Evolutionary conservation across 345 rosid species (phyloP).

Genomic region (Nephelium lappaceum): DNA sequence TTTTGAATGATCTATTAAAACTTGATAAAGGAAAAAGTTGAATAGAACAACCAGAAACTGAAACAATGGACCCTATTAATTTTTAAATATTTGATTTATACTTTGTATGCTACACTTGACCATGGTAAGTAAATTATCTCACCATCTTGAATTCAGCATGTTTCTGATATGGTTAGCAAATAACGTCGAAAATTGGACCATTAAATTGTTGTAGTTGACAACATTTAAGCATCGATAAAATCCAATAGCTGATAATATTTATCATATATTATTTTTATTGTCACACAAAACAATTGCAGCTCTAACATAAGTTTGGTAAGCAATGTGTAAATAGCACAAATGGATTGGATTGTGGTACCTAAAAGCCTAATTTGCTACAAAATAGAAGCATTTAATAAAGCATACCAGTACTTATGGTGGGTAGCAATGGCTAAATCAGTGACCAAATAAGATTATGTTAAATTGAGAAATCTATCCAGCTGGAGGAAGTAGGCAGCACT

Average conservation of each 20-base stretch:
- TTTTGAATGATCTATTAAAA: constrained; percentile 1
- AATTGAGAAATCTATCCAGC: not conserved
- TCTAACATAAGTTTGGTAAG: not conserved
- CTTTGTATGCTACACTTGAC: not conserved
- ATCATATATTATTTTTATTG: no score
- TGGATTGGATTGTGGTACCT: not conserved
- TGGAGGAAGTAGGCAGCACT: not conserved
- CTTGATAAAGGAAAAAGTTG: not conserved
- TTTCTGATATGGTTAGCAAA: not conserved
- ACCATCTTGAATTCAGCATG: not conserved
- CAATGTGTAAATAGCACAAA: not conserved
- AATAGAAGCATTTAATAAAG: not conserved
- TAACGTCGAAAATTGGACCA: not conserved
- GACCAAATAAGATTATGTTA: not conserved
- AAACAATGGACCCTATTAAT: no score
- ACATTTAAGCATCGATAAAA: no score
- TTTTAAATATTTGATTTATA: not conserved
- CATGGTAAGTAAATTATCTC: not conserved
- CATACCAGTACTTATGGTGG: not conserved
- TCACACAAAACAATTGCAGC: not conserved
- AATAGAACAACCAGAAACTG: not conserved
- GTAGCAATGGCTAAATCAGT: not conserved
- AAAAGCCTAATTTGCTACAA: constrained; percentile 5
- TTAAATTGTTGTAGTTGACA: not conserved
- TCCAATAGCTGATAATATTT: not conserved